These are phyloP conservation scores for Eucalyptus erythrocorys DNA, from an alignment of 345 rosid genomes.

Conservation along the genomic window DNA sequence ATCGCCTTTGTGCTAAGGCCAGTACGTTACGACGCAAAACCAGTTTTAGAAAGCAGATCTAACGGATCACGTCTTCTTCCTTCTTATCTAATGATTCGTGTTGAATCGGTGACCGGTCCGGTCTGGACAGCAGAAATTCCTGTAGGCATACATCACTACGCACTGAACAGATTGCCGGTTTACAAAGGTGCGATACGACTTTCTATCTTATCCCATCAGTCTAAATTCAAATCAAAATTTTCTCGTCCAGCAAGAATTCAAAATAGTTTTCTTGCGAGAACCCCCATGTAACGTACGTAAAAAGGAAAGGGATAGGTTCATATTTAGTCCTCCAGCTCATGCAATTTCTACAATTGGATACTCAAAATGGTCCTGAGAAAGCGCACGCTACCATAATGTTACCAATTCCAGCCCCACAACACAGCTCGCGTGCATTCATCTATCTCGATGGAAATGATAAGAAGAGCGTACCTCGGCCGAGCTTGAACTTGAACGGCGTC, in stretches of 20 bases:
- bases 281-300: neutral
- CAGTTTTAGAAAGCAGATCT: neutral
- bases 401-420: neutral
- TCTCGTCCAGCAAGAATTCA: neutral
- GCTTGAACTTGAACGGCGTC: constrained; percentile 83
- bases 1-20: no score
- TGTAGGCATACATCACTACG: neutral
- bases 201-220: neutral
- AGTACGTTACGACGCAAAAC: no score
- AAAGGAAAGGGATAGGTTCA: neutral
- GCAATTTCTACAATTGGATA: neutral
- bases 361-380: neutral
- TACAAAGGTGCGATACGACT: neutral
- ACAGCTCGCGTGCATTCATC: neutral
- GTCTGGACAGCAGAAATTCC: neutral
- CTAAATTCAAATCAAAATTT: neutral
- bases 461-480: constrained; percentile 62
- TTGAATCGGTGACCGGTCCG: neutral
- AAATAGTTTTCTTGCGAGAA: neutral
- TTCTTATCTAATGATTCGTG: no score
- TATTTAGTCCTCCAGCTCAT: neutral
- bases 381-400: neutral
- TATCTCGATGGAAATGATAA: neutral
- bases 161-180: neutral
- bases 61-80: no score